phyloP scores from a whole-genome alignment of 208 protist species.

The Histomonas meleagridis region DNA sequence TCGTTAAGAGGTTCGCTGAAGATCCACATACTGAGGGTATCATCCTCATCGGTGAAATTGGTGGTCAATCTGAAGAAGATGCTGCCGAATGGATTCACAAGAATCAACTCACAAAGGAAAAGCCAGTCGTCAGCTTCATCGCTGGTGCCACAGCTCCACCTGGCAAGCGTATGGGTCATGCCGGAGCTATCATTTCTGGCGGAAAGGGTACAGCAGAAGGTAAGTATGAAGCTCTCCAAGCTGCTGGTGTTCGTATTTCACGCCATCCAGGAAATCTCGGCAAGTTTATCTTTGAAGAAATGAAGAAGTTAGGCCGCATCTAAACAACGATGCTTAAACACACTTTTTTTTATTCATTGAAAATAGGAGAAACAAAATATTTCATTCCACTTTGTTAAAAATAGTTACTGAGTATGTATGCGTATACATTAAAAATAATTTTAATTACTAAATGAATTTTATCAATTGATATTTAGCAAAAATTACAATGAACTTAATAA shows the following conservation, averaged over 20 bases:
- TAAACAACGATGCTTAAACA: no score
- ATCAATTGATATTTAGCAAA: no score
- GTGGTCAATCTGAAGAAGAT: conserved; percentile 88
- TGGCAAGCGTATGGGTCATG: conserved; percentile 77
- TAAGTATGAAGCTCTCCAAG: conserved; percentile 67
- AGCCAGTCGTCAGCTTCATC: conserved; percentile 81
- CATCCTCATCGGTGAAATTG: conserved; percentile 80
- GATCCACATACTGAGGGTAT: conserved; percentile 88
- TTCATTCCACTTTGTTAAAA: no score
- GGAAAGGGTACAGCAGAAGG: conserved; percentile 77
- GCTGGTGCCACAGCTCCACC: conserved; percentile 90
- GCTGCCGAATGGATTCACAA: conserved; percentile 83
- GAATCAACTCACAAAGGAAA: conserved; percentile 53
- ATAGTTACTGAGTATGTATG: no score
- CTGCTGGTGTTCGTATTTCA: conserved; percentile 31
- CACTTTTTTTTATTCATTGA: no score
- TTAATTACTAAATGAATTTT: no score
- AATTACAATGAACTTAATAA: no score
- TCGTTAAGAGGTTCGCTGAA: conserved; percentile 79
- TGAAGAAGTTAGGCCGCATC: conserved; percentile 14
- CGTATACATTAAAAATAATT: no score
- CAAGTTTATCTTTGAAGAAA: conserved; percentile 34
- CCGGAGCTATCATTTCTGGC: conserved; percentile 86
- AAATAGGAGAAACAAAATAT: no score
- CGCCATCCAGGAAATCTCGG: conserved; percentile 17